These are phyloP conservation scores for Colletotrichum abscissum DNA, from an alignment of 2,329 filamentous ascomycete species.

Conservation along the genomic window DNA sequence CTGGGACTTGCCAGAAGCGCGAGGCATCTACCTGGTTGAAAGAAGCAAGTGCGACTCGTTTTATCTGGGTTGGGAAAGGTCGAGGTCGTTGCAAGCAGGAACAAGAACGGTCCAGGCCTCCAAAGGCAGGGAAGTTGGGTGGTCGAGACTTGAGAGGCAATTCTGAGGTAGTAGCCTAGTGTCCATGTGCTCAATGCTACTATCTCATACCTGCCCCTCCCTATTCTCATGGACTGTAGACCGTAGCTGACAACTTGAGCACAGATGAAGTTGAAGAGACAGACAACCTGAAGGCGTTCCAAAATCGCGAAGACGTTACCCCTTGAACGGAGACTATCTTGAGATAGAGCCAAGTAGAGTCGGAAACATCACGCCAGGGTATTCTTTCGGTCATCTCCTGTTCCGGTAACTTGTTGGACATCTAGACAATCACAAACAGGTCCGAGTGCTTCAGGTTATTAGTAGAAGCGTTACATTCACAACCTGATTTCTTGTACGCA, in stretches of 20 bases:
- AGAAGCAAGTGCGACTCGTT: neutral
- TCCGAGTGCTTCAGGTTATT: conserved; percentile 6
- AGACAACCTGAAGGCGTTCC: neutral
- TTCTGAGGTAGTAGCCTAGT: neutral
- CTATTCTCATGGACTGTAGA: neutral
- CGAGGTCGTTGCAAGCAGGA: neutral
- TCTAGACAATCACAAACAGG: neutral
- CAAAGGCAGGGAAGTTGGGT: neutral
- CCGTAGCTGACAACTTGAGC: neutral
- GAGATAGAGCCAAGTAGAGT: conserved; percentile 8
- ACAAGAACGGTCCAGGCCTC: neutral
- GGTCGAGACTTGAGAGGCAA: neutral
- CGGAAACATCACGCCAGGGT: neutral
- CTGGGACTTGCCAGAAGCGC: neutral
- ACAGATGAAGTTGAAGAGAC: neutral
- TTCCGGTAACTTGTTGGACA: neutral
- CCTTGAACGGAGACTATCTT: neutral
- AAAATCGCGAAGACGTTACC: neutral
- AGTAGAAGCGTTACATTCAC: conserved; percentile 13
- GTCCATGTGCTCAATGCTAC: neutral
- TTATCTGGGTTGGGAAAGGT: neutral
- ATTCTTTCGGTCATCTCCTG: neutral
- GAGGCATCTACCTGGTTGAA: neutral
- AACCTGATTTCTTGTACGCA: neutral
- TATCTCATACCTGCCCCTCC: neutral